phyloP scores from a whole-genome alignment of 768 basidiomycete species.

The Collybia sp. region DNA sequence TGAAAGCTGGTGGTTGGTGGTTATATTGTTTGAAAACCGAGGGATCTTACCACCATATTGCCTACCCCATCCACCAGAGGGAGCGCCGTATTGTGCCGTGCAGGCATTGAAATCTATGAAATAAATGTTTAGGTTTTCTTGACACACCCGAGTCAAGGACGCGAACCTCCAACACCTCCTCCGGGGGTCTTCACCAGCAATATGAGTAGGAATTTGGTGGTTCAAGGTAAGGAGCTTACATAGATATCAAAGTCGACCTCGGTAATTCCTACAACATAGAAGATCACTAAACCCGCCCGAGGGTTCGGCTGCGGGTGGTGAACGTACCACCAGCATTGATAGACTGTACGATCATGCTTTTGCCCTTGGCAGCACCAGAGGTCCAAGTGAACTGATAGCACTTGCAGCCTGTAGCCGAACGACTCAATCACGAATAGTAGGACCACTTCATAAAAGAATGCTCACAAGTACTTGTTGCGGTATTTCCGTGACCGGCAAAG shows the following conservation, averaged over 20 bases:
- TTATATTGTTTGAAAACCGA: no score
- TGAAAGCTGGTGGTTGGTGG: neutral
- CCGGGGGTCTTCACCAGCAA: slow-evolving; percentile 4
- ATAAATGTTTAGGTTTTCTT: neutral
- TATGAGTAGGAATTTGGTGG: neutral
- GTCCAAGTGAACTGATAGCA: slow-evolving; percentile 9
- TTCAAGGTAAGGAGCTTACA: neutral
- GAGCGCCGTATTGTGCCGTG: slow-evolving; percentile 9
- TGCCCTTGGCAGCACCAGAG: slow-evolving; percentile 6
- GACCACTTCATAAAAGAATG: neutral
- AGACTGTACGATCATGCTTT: slow-evolving; percentile 9
- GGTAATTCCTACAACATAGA: neutral
- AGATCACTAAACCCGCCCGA: no score
- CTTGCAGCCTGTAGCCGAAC: slow-evolving; percentile 3
- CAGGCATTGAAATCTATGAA: slow-evolving; percentile 4
- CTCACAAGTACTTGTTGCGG: slow-evolving; percentile 1
- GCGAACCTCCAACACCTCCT: slow-evolving; percentile 6
- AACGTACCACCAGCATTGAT: slow-evolving; percentile 6
- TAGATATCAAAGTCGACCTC: slow-evolving; percentile 8
- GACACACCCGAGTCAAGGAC: neutral
- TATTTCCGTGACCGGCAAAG: slow-evolving; percentile 7
- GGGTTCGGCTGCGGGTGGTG: no score
- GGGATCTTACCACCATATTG: slow-evolving; percentile 4
- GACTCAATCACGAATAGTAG: neutral
- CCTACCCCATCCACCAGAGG: slow-evolving; percentile 6